Base-by-base conservation (phyloP, 805 yeast genomes). In the Pichia sporocuriosa region DNA sequence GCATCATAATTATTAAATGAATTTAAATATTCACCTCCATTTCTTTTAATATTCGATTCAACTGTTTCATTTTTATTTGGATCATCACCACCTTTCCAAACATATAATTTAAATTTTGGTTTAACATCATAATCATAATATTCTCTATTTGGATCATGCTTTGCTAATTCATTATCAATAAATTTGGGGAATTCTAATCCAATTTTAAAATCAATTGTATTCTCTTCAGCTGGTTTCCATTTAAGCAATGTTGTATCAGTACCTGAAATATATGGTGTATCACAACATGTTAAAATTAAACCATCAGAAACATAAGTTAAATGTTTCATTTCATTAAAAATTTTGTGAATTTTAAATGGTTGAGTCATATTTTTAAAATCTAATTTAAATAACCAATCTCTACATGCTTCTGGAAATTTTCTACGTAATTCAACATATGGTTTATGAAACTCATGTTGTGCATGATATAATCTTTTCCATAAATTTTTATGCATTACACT, bases 171-270 rank as follows among this genome's bases (percentile, higher is more conserved):
- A 6, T 74, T 74, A 57, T 84, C 90, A 35, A 72, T 72, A 51
- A 51, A 78, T 8, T 62, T 51, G 15, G 79, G 76, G 53, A 85
- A 84, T 27, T 72, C 71, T 44, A 87, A 61, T 26, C 70, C 69
- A 45, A 93, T 61, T 57, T 80, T 80, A 63, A 86, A 93, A 62
- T 93, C 99, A 33, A 94, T 77, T 0, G 97, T 83, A 54, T 93
- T 94, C 61, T 90, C 98, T 48, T 85, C 85, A 11, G 95, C 86
- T 2, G 98, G 97, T 57, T 93, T 93, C 99, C 99, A 93, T 63
- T 94, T 93, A 42, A 93, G 65, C 37, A 93, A 67, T 6, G 87
- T 77, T 0, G 77, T 72, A 60, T 93, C 97, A 1, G 97, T 90
- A 12, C 97, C 97, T 48, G 81, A 77, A 3, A 77, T 69, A 62